phyloP scores from a whole-genome alignment of 2,329 filamentous ascomycete genomes.

The Cadophora malorum region DNA sequence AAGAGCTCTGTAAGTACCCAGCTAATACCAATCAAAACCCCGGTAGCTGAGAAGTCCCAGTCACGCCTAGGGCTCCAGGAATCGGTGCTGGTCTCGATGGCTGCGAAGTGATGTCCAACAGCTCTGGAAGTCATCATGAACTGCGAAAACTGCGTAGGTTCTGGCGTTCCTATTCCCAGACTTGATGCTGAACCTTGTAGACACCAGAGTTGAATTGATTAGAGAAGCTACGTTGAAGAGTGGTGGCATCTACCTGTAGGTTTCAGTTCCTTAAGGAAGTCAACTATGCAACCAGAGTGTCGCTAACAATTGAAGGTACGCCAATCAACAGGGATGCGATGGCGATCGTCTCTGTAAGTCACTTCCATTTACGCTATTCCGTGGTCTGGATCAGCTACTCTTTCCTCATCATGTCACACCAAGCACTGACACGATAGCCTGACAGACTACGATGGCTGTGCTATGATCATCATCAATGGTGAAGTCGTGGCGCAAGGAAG shows the following conservation, averaged over 20 bases:
- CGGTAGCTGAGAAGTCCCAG: too few species aligned
- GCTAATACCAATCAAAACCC: too few species aligned
- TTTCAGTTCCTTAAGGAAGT: too few species aligned
- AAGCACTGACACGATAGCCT: too few species aligned
- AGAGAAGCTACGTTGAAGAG: constrained; percentile 4
- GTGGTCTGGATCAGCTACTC: too few species aligned
- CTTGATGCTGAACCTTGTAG: too few species aligned
- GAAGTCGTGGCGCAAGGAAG: constrained; percentile 17
- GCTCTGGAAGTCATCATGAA: constrained; percentile 12
- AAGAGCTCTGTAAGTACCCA: neutral
- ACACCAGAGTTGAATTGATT: constrained; percentile 16
- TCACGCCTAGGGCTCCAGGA: too few species aligned
- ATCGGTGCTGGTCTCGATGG: constrained; percentile 11
- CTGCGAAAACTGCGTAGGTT: neutral
- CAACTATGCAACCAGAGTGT: too few species aligned
- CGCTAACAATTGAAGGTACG: too few species aligned
- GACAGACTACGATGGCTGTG: constrained; percentile 17
- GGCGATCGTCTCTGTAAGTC: constrained; percentile 9
- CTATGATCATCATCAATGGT: constrained; percentile 18
- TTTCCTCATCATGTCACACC: too few species aligned
- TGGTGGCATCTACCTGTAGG: constrained; percentile 19
- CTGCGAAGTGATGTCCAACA: constrained; percentile 11
- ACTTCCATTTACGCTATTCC: too few species aligned
- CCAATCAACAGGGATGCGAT: constrained; percentile 21
- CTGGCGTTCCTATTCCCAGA: too few species aligned